Conservation (phyloP, 495 filamentous ascomycete species). For the Thermothielavioides terrestris region DNA sequence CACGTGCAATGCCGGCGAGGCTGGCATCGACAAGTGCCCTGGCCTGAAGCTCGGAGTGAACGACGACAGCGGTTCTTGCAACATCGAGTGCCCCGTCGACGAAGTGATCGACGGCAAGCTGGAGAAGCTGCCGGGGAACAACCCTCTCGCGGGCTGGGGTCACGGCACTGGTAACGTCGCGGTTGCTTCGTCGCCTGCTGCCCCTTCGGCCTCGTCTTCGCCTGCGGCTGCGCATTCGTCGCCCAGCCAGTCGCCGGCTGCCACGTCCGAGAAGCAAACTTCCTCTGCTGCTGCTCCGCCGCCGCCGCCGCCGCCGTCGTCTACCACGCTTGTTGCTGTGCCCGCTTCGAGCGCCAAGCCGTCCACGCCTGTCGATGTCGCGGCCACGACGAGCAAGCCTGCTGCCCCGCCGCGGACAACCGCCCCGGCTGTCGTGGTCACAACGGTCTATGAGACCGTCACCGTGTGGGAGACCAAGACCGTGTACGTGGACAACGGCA, state of each 20-base stretch:
- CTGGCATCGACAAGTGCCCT: slow-evolving; percentile 49
- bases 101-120: slow-evolving; percentile 26
- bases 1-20: slow-evolving; percentile 47
- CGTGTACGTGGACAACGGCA: slow-evolving; percentile 34
- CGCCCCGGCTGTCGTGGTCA: slow-evolving; percentile 22
- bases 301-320: not conserved
- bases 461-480: slow-evolving; percentile 39
- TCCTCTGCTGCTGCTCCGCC: not conserved
- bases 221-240: slow-evolving; percentile 7
- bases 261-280: not conserved
- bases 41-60: slow-evolving; percentile 36
- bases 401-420: slow-evolving; percentile 30
- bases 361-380: not conserved
- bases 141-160: slow-evolving; percentile 37
- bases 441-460: slow-evolving; percentile 35
- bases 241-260: not conserved
- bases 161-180: slow-evolving; percentile 21
- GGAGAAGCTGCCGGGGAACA: slow-evolving; percentile 51
- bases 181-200: not conserved
- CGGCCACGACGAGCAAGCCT: slow-evolving; percentile 5
- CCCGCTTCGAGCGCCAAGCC: not conserved
- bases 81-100: slow-evolving; percentile 35
- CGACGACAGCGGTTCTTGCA: slow-evolving; percentile 35
- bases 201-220: slow-evolving; percentile 21
- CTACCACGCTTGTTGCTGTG: slow-evolving; percentile 9